These are phyloP conservation scores for Mycena kentingensis DNA, from an alignment of 768 basidiomycete species.

Conservation along the genomic window DNA sequence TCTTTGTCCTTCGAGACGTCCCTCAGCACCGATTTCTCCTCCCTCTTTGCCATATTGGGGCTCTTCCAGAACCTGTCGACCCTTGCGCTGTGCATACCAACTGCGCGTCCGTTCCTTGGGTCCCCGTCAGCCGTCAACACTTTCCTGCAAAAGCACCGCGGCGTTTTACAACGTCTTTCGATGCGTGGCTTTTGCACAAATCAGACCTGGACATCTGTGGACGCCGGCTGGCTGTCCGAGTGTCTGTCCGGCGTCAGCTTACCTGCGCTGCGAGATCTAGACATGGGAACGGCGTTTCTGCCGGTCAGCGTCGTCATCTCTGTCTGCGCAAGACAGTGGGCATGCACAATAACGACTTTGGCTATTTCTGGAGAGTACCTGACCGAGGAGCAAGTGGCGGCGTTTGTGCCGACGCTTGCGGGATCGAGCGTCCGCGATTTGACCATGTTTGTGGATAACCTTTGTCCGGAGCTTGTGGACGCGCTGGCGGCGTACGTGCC, in stretches of 20 bases:
- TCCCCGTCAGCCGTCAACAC: slow-evolving; percentile 9
- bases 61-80: slow-evolving; percentile 10
- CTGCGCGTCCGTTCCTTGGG: slow-evolving; percentile 7
- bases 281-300: slow-evolving; percentile 14
- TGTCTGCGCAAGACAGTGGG: slow-evolving; percentile 11
- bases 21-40: slow-evolving; percentile 11
- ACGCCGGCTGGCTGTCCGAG: slow-evolving; percentile 13
- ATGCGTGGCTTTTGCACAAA: slow-evolving; percentile 9
- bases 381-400: slow-evolving; percentile 4
- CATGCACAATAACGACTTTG: slow-evolving; percentile 4
- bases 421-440: not conserved
- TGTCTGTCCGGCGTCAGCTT: slow-evolving; percentile 13
- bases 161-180: slow-evolving; percentile 6
- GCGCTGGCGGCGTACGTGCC: slow-evolving; percentile 9
- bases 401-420: not conserved
- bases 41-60: slow-evolving; percentile 11
- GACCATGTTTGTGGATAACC: not conserved
- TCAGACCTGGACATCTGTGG: not conserved
- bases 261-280: slow-evolving; percentile 1
- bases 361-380: slow-evolving; percentile 12
- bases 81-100: slow-evolving; percentile 11
- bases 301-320: slow-evolving; percentile 5
- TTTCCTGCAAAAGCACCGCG: slow-evolving; percentile 4
- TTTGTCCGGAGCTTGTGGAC: slow-evolving; percentile 17
- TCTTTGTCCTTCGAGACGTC: slow-evolving; percentile 19